Conservation (phyloP, 176 grass and related monocot species). For the Ampelocalamus luodianensis region DNA sequence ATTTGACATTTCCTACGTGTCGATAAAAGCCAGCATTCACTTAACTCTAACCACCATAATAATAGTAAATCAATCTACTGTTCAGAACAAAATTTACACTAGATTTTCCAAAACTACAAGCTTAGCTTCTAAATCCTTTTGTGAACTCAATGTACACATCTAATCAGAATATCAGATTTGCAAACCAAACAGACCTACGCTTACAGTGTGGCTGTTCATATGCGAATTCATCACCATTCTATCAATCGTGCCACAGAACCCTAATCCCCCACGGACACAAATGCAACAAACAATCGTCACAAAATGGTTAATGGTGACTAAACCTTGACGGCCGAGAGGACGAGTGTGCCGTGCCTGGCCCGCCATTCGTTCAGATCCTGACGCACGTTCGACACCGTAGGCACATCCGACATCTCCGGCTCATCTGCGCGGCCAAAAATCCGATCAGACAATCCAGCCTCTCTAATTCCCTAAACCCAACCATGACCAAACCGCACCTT, state of each 20-base stretch:
- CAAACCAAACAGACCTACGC: background rate
- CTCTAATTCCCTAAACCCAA: conserved; percentile 42
- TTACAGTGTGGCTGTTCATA: background rate
- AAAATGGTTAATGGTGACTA: conserved; percentile 21
- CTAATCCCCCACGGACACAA: background rate
- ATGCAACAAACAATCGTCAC: conserved; percentile 23
- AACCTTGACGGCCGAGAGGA: conserved; percentile 95
- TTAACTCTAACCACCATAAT: conserved; percentile 1
- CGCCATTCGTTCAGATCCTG: conserved; percentile 99
- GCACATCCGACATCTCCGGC: conserved; percentile 65
- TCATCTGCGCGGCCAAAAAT: conserved; percentile 61
- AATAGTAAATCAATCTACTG: background rate
- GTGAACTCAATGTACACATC: background rate
- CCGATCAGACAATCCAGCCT: conserved; percentile 6
- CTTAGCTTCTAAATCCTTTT: background rate
- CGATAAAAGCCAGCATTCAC: conserved; percentile 5
- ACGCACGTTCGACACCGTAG: conserved; percentile 90
- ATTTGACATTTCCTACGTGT: too few species aligned
- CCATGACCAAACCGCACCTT: conserved; percentile 56
- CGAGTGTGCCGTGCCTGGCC: conserved; percentile 83
- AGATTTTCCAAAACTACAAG: background rate
- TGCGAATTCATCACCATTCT: background rate
- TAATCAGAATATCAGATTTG: conserved; percentile 9
- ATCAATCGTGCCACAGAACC: background rate
- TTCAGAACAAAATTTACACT: background rate